Conservation (phyloP, 257 asterid species). For the Primulina tabacum region DNA sequence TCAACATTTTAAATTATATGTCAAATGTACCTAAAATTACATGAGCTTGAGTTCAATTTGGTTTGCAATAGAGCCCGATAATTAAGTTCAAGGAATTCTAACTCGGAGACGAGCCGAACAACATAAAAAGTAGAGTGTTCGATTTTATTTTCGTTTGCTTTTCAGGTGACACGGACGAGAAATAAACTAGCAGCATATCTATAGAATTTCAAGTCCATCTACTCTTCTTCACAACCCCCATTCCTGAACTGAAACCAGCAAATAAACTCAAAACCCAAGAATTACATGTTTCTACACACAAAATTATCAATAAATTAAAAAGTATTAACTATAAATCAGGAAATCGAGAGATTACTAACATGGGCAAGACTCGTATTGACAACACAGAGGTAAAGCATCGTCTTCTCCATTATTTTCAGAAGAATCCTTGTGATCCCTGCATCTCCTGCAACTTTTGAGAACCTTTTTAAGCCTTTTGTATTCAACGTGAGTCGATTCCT, state of each 20-base stretch:
- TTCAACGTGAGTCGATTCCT: slow-evolving; percentile 59
- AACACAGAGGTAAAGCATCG: slow-evolving; percentile 24
- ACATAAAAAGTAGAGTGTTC: neutral
- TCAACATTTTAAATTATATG: too few relatives aligned
- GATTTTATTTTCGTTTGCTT: too few relatives aligned
- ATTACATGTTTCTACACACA: neutral
- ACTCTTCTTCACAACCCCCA: slow-evolving; percentile 11
- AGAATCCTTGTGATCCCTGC: slow-evolving; percentile 37
- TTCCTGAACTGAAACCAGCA: slow-evolving; percentile 5
- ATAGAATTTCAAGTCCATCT: neutral
- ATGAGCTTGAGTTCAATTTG: too few relatives aligned
- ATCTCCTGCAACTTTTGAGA: slow-evolving; percentile 60
- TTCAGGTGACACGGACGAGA: neutral
- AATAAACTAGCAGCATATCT: too few relatives aligned
- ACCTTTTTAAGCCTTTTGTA: slow-evolving; percentile 87
- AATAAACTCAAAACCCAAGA: slow-evolving; percentile 6
- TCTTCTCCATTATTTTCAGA: slow-evolving; percentile 31
- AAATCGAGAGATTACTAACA: slow-evolving; percentile 28
- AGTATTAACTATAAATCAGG: neutral
- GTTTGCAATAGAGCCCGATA: too few relatives aligned
- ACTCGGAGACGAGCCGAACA: neutral
- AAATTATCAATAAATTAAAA: neutral
- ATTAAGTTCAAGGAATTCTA: neutral
- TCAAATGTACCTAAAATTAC: too few relatives aligned
- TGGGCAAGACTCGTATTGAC: slow-evolving; percentile 50